Percentiles rank a stretch among this genome's conserved stretches.
phyloP scores from a whole-genome alignment of 495 filamentous ascomycete species.

The Penicillium riverlandense region DNA sequence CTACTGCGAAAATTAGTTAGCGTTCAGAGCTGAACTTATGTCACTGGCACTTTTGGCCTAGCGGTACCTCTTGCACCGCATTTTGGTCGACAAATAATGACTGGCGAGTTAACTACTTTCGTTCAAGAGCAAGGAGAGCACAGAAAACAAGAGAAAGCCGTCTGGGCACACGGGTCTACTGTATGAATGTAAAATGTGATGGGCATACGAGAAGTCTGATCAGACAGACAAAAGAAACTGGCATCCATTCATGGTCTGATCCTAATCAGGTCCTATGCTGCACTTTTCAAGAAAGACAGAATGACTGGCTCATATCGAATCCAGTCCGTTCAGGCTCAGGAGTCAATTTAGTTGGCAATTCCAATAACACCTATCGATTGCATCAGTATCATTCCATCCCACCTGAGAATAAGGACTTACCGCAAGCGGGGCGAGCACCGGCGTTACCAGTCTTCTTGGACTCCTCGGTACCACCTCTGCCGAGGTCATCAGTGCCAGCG shows the following conservation, averaged over 20 bases:
- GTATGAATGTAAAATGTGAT: too few species aligned
- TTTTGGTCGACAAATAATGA: too few species aligned
- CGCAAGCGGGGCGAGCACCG: conserved; percentile 86
- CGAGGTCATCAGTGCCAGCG: conserved; percentile 90
- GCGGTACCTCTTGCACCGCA: too few species aligned
- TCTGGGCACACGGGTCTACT: too few species aligned
- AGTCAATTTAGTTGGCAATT: conserved; percentile 53
- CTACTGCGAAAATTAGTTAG: too few species aligned
- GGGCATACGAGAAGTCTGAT: background rate
- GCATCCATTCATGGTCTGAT: conserved; percentile 15
- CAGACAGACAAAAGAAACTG: conserved; percentile 5
- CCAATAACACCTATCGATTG: conserved; percentile 67
- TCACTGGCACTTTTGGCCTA: too few species aligned
- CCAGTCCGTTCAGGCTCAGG: background rate
- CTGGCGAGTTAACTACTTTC: too few species aligned
- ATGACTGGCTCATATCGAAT: too few species aligned
- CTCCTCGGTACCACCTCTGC: conserved; percentile 81
- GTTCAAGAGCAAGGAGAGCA: too few species aligned
- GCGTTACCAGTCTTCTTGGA: conserved; percentile 98
- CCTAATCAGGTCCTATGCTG: conserved; percentile 17
- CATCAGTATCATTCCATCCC: conserved; percentile 1
- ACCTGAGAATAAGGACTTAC: conserved; percentile 38
- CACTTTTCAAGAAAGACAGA: too few species aligned
- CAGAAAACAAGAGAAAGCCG: too few species aligned
- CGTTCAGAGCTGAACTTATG: too few species aligned